Conservation (phyloP, 768 basidiomycete species). For the Hericium rajendrae region DNA sequence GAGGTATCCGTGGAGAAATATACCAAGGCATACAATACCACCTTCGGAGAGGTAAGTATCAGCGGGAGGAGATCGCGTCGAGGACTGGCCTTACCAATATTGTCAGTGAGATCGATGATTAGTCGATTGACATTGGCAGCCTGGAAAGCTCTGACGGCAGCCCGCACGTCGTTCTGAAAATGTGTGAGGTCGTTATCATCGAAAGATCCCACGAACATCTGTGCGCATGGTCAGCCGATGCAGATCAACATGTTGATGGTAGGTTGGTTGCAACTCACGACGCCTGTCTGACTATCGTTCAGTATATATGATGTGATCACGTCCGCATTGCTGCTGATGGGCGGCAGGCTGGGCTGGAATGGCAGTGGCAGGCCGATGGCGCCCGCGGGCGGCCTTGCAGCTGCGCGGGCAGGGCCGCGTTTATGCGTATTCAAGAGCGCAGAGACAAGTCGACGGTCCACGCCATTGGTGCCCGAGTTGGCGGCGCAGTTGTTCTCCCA, state of each 20-base stretch:
- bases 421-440: neutral
- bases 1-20: conserved; percentile 50
- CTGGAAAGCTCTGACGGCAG: conserved; percentile 37
- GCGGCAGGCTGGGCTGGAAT: conserved; percentile 37
- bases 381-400: conserved; percentile 26
- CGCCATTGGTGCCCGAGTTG: conserved; percentile 38
- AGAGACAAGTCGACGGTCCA: conserved; percentile 27
- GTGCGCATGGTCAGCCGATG: conserved; percentile 1
- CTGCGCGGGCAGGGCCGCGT: conserved; percentile 25
- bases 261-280: conserved; percentile 28
- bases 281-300: conserved; percentile 47
- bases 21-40: conserved; percentile 52
- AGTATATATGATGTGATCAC: conserved; percentile 49
- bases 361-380: conserved; percentile 37
- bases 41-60: conserved; percentile 18
- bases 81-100: conserved; percentile 37
- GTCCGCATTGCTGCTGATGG: conserved; percentile 36
- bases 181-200: conserved; percentile 33
- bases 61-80: neutral
- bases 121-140: conserved; percentile 38
- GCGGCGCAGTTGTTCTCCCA: conserved; percentile 54
- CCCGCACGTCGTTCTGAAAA: conserved; percentile 43
- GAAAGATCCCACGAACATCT: conserved; percentile 60
- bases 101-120: conserved; percentile 52
- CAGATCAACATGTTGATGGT: neutral